These are phyloP conservation scores for Saksenaea oblongispora DNA, from an alignment of 371 early-diverging fungal genomes.

Conservation along the genomic window DNA sequence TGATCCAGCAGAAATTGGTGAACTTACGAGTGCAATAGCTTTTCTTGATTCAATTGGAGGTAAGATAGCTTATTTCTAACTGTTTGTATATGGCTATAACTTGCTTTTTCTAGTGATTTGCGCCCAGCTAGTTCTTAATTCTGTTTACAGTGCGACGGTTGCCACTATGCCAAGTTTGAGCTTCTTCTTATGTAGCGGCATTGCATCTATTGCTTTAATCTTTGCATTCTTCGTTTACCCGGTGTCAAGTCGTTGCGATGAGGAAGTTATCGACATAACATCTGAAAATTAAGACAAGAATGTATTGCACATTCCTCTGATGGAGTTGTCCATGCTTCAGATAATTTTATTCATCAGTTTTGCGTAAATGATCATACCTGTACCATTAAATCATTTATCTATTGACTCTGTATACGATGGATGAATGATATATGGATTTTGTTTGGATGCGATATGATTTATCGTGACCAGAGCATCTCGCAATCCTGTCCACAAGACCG, in stretches of 20 bases:
- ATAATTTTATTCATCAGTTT: too few species aligned
- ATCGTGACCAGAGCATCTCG: too few species aligned
- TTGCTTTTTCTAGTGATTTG: conserved; percentile 31
- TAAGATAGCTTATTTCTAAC: conserved; percentile 13
- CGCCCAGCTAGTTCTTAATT: conserved; percentile 34
- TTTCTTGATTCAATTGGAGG: conserved; percentile 51
- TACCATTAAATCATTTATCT: too few species aligned
- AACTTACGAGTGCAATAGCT: conserved; percentile 49
- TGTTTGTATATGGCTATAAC: background rate
- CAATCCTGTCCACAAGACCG: too few species aligned
- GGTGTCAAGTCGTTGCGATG: background rate
- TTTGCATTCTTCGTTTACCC: conserved; percentile 23
- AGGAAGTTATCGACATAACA: background rate
- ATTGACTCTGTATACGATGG: too few species aligned
- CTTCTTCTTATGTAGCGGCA: conserved; percentile 33
- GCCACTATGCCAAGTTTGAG: conserved; percentile 45
- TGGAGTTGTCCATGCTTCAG: too few species aligned
- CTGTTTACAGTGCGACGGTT: conserved; percentile 51
- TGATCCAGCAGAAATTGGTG: conserved; percentile 49
- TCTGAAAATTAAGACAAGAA: too few species aligned
- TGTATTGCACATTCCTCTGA: too few species aligned
- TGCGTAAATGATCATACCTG: too few species aligned
- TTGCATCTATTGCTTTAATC: conserved; percentile 10
- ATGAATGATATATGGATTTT: too few species aligned
- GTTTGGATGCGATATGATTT: too few species aligned